phyloP scores from a whole-genome alignment of 768 basidiomycete genomes.

The Coprinopsis strossmayeri region DNA sequence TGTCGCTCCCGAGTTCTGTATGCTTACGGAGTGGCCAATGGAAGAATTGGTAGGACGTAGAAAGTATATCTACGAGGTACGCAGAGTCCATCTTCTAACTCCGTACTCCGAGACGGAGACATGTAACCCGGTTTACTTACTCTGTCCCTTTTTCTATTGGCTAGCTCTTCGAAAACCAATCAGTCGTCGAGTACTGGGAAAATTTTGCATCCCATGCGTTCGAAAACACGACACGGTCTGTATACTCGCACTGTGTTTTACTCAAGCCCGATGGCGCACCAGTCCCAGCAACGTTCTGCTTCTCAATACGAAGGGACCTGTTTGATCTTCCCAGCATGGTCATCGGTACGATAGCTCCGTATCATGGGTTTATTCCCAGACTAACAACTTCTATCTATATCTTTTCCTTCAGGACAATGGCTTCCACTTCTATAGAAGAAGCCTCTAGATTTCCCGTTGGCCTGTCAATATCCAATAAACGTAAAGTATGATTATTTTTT shows the following conservation, averaged over 20 bases:
- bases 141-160: conserved; percentile 3
- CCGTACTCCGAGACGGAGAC: neutral
- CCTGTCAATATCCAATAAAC: conserved; percentile 12
- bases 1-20: conserved; percentile 93
- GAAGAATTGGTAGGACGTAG: conserved; percentile 66
- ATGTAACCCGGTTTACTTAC: neutral
- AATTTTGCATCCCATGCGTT: conserved; percentile 96
- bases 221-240: conserved; percentile 93
- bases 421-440: conserved; percentile 59
- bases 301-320: conserved; percentile 88
- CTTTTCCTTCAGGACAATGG: conserved; percentile 65
- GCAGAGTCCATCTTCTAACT: conserved; percentile 10
- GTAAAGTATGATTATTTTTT: conserved; percentile 14
- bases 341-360: conserved; percentile 50
- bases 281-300: conserved; percentile 91
- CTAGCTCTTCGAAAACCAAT: conserved; percentile 92
- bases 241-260: conserved; percentile 88
- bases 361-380: neutral
- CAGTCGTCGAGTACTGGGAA: conserved; percentile 94
- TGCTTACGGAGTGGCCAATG: conserved; percentile 86
- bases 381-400: neutral
- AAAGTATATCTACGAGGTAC: conserved; percentile 64
- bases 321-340: conserved; percentile 88
- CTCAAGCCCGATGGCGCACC: conserved; percentile 81
- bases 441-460: conserved; percentile 6